Evolutionary conservation across 106 monocot species (phyloP).

Genomic region (Hemerocallis citrina): DNA sequence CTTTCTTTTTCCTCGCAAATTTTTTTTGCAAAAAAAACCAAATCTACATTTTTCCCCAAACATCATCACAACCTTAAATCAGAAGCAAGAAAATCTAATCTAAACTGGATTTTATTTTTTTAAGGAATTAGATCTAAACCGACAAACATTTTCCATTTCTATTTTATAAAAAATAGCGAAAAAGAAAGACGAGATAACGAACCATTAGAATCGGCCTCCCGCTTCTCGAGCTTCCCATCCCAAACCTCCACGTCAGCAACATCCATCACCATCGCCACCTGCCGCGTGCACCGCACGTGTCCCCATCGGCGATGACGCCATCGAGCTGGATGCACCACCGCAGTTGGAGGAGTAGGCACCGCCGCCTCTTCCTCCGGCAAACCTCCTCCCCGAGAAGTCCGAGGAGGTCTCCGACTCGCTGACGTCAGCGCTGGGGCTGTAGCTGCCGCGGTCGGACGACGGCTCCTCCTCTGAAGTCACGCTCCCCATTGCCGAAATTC

Average conservation of each 20-base stretch:
- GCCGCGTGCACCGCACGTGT: neutral
- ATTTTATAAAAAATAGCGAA: conserved; percentile 1
- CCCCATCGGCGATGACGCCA: conserved; percentile 24
- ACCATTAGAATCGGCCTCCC: conserved; percentile 40
- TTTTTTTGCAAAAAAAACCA: too few species aligned
- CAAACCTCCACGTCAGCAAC: conserved; percentile 22
- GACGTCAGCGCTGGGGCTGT: conserved; percentile 72
- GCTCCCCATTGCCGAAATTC: conserved; percentile 37
- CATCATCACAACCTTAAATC: neutral
- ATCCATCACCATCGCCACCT: conserved; percentile 8
- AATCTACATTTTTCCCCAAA: neutral
- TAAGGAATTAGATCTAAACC: neutral
- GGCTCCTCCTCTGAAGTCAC: conserved; percentile 59
- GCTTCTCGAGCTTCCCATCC: conserved; percentile 47
- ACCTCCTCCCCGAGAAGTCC: conserved; percentile 37
- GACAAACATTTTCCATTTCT: neutral
- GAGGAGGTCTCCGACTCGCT: conserved; percentile 70
- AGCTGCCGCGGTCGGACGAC: conserved; percentile 49
- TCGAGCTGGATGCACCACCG: conserved; percentile 34
- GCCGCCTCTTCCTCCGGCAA: neutral
- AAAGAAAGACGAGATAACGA: neutral
- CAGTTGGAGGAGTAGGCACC: conserved; percentile 10
- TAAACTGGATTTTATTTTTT: too few species aligned
- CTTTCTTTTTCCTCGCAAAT: too few species aligned
- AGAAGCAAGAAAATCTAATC: neutral